Evolutionary conservation across 2,329 filamentous ascomycete species (phyloP).

Genomic region (Botryotinia globosa): DNA sequence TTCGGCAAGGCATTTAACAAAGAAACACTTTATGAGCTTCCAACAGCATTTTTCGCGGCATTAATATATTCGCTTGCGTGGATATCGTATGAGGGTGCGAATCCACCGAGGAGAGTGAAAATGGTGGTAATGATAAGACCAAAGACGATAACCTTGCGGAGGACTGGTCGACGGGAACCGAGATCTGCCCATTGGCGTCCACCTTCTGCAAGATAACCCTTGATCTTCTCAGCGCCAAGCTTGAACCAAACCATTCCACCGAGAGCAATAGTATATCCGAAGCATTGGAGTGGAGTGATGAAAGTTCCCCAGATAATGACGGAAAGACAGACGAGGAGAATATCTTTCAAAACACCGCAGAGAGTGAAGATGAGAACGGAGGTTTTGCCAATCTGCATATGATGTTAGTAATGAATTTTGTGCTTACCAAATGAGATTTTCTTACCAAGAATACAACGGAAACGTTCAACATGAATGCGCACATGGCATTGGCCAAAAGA

Average conservation of each 20-base stretch:
- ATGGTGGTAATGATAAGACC: slow-evolving; percentile 59
- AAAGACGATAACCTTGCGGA: slow-evolving; percentile 75
- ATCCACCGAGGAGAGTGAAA: slow-evolving; percentile 67
- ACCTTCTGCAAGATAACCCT: slow-evolving; percentile 70
- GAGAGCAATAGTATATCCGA: slow-evolving; percentile 79
- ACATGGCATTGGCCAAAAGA: slow-evolving; percentile 71
- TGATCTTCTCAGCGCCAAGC: slow-evolving; percentile 78
- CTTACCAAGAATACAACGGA: slow-evolving; percentile 83
- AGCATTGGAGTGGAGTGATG: slow-evolving; percentile 72
- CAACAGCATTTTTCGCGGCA: slow-evolving; percentile 35
- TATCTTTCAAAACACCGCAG: slow-evolving; percentile 84
- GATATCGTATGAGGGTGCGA: slow-evolving; percentile 61
- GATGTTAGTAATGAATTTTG: slow-evolving; percentile 4
- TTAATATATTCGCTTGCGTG: slow-evolving; percentile 43
- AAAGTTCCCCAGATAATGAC: slow-evolving; percentile 80
- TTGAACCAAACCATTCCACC: slow-evolving; percentile 82
- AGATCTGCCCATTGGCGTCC: slow-evolving; percentile 83
- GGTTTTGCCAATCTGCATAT: slow-evolving; percentile 76
- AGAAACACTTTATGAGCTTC: slow-evolving; percentile 22
- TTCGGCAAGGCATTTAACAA: background rate
- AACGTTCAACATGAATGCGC: slow-evolving; percentile 79
- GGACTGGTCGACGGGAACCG: slow-evolving; percentile 69
- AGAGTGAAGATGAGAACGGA: slow-evolving; percentile 83
- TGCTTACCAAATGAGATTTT: slow-evolving; percentile 23
- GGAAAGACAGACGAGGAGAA: slow-evolving; percentile 74